Conservation (phyloP, 768 basidiomycete species). For the Peribolospora kevripleyi region DNA sequence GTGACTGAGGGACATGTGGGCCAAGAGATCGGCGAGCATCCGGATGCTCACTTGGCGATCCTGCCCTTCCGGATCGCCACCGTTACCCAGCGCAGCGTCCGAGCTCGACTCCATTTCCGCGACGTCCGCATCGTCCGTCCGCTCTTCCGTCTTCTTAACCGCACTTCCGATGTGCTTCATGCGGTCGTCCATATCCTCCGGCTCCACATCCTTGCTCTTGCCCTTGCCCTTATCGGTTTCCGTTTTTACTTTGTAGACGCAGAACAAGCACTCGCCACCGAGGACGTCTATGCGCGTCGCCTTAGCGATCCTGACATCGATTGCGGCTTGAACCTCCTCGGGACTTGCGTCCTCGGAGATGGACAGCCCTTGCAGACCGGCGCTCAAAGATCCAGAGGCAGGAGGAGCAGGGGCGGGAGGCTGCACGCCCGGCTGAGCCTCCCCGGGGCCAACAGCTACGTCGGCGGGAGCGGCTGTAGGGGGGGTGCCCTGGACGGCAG, state of each 20-base stretch:
- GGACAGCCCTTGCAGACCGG: no score
- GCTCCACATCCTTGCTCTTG: slow-evolving; percentile 1
- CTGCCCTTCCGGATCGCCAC: no score
- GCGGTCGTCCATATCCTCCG: background rate
- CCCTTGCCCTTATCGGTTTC: background rate
- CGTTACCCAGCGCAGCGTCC: background rate
- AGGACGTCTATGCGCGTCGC: no score
- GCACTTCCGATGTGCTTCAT: no score
- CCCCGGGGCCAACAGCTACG: slow-evolving; percentile 1
- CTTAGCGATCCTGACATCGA: no score
- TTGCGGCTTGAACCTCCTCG: background rate
- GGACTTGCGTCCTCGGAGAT: no score
- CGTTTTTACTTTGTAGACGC: no score
- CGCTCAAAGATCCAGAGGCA: background rate
- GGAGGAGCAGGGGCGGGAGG: background rate
- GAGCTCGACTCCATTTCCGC: slow-evolving; percentile 2
- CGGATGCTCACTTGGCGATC: slow-evolving; percentile 16
- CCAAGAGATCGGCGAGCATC: slow-evolving; percentile 39
- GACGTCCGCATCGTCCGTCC: slow-evolving; percentile 3
- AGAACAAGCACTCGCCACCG: no score
- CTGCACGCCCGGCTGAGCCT: background rate
- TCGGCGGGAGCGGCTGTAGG: slow-evolving; percentile 10
- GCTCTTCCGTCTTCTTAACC: background rate
- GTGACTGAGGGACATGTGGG: slow-evolving; percentile 67
- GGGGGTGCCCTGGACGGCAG: background rate